A percentile compares a stretch with the other conserved stretches of the same genome.
phyloP scores from a whole-genome alignment of 768 basidiomycete genomes.

The Tephrocybe sp. region DNA sequence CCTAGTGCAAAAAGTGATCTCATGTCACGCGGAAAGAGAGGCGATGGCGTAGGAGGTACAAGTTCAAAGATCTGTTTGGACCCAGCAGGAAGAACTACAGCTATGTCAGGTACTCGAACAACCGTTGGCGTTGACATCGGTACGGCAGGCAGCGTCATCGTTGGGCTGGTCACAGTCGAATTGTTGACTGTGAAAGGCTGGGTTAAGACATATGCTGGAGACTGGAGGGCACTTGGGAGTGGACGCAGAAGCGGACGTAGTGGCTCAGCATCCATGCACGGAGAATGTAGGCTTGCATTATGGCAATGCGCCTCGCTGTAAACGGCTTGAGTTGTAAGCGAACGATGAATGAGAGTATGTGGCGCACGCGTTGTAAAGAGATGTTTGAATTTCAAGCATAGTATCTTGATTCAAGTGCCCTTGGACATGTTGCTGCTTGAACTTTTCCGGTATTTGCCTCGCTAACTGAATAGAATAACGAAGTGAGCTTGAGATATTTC shows the following conservation, averaged over 20 bases:
- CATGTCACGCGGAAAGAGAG: slow-evolving; percentile 46
- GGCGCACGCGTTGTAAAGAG: slow-evolving; percentile 47
- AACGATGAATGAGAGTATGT: not conserved
- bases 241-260: slow-evolving; percentile 52
- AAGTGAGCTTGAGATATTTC: not conserved
- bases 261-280: slow-evolving; percentile 34
- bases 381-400: slow-evolving; percentile 41
- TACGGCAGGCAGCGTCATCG: slow-evolving; percentile 25
- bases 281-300: slow-evolving; percentile 35
- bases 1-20: slow-evolving; percentile 41
- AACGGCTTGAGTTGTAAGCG: slow-evolving; percentile 1
- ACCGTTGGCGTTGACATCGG: slow-evolving; percentile 18
- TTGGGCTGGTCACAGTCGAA: slow-evolving; percentile 26
- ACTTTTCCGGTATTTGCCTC: slow-evolving; percentile 39
- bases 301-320: slow-evolving; percentile 45
- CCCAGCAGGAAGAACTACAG: slow-evolving; percentile 2
- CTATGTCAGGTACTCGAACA: not conserved
- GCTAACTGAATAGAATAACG: slow-evolving; percentile 33
- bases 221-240: slow-evolving; percentile 45
- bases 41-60: slow-evolving; percentile 37
- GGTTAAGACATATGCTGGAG: slow-evolving; percentile 31
- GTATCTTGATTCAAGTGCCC: slow-evolving; percentile 37
- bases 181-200: slow-evolving; percentile 15
- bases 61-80: slow-evolving; percentile 14
- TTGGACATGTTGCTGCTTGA: slow-evolving; percentile 37